Base-by-base conservation (phyloP, 2,329 filamentous ascomycete species). In the Penicillium sp. region DNA sequence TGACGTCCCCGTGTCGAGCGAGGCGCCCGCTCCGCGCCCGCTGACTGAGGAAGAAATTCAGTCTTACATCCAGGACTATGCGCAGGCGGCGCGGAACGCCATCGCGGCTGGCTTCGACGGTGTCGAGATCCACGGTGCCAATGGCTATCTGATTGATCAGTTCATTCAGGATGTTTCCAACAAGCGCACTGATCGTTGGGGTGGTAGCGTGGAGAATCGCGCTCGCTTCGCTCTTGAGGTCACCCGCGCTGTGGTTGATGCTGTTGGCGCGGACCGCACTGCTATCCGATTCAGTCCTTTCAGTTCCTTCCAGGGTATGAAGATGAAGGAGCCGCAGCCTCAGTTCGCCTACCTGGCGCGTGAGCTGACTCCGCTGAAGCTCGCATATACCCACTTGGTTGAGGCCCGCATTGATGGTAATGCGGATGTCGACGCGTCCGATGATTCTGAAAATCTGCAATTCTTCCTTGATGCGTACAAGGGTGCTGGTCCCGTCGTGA, bases 331-430 rank as follows among this genome's bases (percentile, higher is more conserved):
- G 48, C 87, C 87, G 0, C 69, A 85, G 8, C 84, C 87, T 0
- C 87, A 91, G 62, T 91, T 90, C 69, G 77, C 76, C 0, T 79
- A 90, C 67, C 70, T 89, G 7, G 79, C 86, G 45, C 67, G 75
- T 35, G 79, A 82, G 45, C 75, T 87, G 11, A 82, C 80, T 56
- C 73, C 77, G 28, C 71, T 87, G 1, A 79, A 82, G 1, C 75
- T 91, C 14, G 82, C 86, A 0, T 90, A 87, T 68, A 70, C 89
- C 1, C 87, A 89, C 70, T 60, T 89, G 0, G 76, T 90, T 7
- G 86, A 90, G 68, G 81, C 85, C 0, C 81, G 85, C 0, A 75
- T 87, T 58, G 51, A 64, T 6, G 72, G 72, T 2, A 67, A 62
- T 45, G 51, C 57, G 0, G 70, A 72, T 16, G 53, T 72, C 3